These are phyloP conservation scores for Colletotrichum agaves DNA, from an alignment of 2,329 filamentous ascomycete species.

Conservation along the genomic window DNA sequence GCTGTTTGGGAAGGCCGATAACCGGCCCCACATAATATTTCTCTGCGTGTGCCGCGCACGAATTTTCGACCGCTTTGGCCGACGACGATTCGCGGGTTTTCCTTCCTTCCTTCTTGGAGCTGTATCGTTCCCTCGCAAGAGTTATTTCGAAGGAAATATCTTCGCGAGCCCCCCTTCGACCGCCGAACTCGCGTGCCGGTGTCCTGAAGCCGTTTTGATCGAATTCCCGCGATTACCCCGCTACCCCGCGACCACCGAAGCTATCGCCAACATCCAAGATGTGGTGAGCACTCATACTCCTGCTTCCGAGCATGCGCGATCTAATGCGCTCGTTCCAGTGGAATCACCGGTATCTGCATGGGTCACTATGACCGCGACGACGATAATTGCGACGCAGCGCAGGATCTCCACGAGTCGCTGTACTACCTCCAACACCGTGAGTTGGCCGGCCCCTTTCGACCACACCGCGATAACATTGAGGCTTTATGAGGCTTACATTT, in stretches of 20 bases:
- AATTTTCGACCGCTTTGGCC: constrained; percentile 21
- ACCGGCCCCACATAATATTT: constrained; percentile 22
- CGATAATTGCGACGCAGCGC: constrained; percentile 55
- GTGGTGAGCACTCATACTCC: not conserved
- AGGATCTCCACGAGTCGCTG: constrained; percentile 77
- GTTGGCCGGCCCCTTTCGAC: not conserved
- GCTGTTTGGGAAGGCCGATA: constrained; percentile 16
- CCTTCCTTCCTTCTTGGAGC: constrained; percentile 14
- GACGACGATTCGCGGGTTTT: constrained; percentile 4
- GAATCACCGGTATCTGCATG: constrained; percentile 28
- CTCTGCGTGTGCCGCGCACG: constrained; percentile 8
- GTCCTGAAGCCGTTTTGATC: not conserved
- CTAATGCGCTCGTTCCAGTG: not conserved
- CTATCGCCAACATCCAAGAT: constrained; percentile 26
- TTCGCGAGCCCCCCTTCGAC: constrained; percentile 4
- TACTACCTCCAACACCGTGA: constrained; percentile 70
- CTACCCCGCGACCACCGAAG: constrained; percentile 29
- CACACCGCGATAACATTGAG: not conserved
- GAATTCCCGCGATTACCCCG: constrained; percentile 10
- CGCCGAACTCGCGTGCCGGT: not conserved
- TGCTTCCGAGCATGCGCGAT: no score
- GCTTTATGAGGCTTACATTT: not conserved
- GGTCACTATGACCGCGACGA: constrained; percentile 26
- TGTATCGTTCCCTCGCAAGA: constrained; percentile 25
- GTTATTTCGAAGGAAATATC: not conserved